A percentile compares a stretch with the other conserved stretches of the same genome.
These are phyloP conservation scores for Pinus taeda DNA, from an alignment of 75 land plant species.

Conservation along the genomic window DNA sequence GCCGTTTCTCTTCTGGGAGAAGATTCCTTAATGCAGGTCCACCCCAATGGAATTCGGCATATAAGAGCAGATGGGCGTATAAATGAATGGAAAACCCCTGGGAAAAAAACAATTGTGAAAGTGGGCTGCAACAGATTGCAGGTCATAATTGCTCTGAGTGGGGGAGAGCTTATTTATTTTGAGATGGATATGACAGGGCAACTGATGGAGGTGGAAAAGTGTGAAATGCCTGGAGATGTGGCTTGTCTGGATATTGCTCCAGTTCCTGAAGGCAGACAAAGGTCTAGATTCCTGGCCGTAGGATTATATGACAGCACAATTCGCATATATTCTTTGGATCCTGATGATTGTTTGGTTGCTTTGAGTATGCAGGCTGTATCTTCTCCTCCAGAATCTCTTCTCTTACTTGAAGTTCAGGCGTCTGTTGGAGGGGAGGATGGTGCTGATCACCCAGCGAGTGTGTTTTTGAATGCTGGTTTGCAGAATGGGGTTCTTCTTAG, in stretches of 20 bases:
- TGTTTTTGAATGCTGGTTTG: conserved; percentile 95
- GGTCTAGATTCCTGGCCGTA: conserved; percentile 95
- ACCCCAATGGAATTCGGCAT: conserved; percentile 97
- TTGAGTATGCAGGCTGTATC: conserved; percentile 92
- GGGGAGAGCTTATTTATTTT: conserved; percentile 96
- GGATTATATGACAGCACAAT: conserved; percentile 96
- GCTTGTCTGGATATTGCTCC: conserved; percentile 99
- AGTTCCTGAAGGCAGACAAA: conserved; percentile 97
- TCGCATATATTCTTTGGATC: conserved; percentile 91
- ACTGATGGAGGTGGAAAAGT: conserved; percentile 94
- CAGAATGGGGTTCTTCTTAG: conserved; percentile 93
- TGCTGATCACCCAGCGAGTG: conserved; percentile 97
- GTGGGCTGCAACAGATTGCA: conserved; percentile 97
- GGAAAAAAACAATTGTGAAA: conserved; percentile 92
- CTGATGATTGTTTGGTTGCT: conserved; percentile 97
- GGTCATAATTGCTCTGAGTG: conserved; percentile 95
- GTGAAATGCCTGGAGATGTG: conserved; percentile 96
- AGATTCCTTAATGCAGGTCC: conserved; percentile 99
- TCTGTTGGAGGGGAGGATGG: conserved; percentile 96
- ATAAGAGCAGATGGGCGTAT: conserved; percentile 96
- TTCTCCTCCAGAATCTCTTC: conserved; percentile 94
- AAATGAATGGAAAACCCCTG: conserved; percentile 99
- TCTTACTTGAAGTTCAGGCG: conserved; percentile 95
- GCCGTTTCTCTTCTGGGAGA: conserved; percentile 95
- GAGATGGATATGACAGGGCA: conserved; percentile 98